Base-by-base conservation (phyloP, 2,329 filamentous ascomycete genomes). In the Aureobasidium namibiae region DNA sequence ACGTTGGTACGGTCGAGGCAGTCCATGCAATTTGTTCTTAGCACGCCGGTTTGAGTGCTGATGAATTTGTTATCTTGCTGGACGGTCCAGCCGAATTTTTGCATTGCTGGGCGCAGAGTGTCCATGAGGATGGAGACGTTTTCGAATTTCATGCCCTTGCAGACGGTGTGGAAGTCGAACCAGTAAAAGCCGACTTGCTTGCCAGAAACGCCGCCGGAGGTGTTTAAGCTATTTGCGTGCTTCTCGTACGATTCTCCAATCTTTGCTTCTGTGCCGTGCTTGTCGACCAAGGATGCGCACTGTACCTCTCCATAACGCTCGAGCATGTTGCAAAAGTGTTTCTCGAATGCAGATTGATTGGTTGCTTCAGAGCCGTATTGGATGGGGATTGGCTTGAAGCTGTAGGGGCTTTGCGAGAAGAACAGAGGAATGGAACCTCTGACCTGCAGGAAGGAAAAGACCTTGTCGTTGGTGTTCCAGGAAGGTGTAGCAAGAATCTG, bases 1-100 rank as follows among this genome's bases (percentile, higher is more conserved):
- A 99, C 92, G 65, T 97, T 97, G 1, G 94, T 99, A 23, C 94
- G 84, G 70, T 99, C 94, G 10, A 99, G 77, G 66, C 94, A 99
- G 69, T 99, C 94, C 94, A 99, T 97, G 72, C 94, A 99, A 69
- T 99, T 99, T 1, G 91, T 96, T 59, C 94, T 82, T n/a, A 97
- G 72, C 7, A 95, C 83, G 1, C 92, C 92, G 26, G 76, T 79
- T 70, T 96, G 92, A 48, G 69, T 71, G 34, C 73, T 72, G 21
- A 73, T 60, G 2, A 75, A 63, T 23, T 72, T 69, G 18, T 76
- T 74, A 31, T 76, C 68, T 9, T 78, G 73, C 14, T 81, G 70
- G 13, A 89, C 81, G 0, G 88, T 90, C 75, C 89, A 91, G 1
- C 89, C 86, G 46, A 87, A 83, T 4, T 79, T 76, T 44, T 88